Base-by-base conservation (phyloP, 352 stramenopile genomes). In the Globisporangium lucens region DNA sequence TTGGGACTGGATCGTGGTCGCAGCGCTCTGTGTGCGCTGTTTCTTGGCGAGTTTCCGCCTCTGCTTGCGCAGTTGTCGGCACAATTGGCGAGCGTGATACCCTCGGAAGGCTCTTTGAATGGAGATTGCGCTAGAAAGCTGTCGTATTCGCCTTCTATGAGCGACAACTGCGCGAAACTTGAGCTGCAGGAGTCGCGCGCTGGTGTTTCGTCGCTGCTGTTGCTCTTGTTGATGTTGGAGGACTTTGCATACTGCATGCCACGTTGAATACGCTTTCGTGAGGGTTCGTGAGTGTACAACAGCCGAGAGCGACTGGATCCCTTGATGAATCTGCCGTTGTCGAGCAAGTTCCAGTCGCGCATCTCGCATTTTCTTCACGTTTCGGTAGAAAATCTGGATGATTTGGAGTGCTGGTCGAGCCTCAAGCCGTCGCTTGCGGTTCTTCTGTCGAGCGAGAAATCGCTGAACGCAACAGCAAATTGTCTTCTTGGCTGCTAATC, bases 1-100 rank as follows among this genome's bases (percentile, higher is more conserved):
- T 9, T 59, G 47, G 0, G 69, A 51, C 38, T 89, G 81, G 15
- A 88, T 73, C 3, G 15, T 13, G 17, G 52, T 77, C 22, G 73
- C 72, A 2, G 76, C 77, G 2, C 4, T 12, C 0, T 9, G 47
- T 24, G 61, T 41, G 17, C 47, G 56, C 29, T 71, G 15, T 8
- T 13, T 15, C 27, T 41, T 30, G 4, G 22, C 41, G 4, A 15
- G 0, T 17, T 51, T 35, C 3, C 52, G 43, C 24, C n/a, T 15
- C 3, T 52, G 43, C 8, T 30, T 30, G n/a, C 35, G 58, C 6
- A 66, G 29, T 15, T 49, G 2, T 33, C 5, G 13, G 29, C 22
- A 8, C 10, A 35, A 8, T 55, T 30, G 5, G 13, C 10, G 22
- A 2, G 38, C 38, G 3, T 66, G 66, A 9, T 41, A 33, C 0